Evolutionary conservation across 2,329 filamentous ascomycete genomes (phyloP), one percentile per base, ranked within the genome.

Genomic region (Tolypocladium album): DNA sequence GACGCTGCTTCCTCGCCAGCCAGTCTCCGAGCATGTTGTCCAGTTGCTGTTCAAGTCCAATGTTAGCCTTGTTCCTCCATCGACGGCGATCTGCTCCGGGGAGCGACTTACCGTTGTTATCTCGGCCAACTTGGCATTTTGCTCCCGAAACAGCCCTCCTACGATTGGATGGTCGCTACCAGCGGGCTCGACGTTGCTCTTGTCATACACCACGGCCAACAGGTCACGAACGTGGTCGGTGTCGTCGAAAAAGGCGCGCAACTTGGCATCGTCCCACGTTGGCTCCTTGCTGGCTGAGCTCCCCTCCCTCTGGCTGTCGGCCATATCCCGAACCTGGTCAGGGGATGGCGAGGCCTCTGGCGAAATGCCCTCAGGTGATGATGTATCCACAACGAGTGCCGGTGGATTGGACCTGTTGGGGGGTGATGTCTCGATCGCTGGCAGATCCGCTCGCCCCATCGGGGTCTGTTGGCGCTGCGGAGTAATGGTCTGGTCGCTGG

Each of bases 181-280:
- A 9, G 88, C 89, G 22, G 91, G 89, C 50, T 86, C 82, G 20
- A 95, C 86, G 61, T 92, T 89, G 17, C 86, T 89, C 72, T 92
- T 96, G 74, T 97, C 92, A 70, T 96, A 92, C 36, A 99, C 91
- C 62, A 99, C 89, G 43, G 92, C 83, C 58, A 97, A 81, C 70
- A 97, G 83, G 71, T 99, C 93, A 57, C 90, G 85, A 65, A 99
- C 91, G 64, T 96, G 91, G 40, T 87, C 87, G 62, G 90, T 86
- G 66, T 94, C 91, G 65, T 97, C 93, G 68, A 97, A 88, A 75
- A 97, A 99, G 17, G 89, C 88, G 61, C 91, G 86, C 36, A 99
- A 82, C 67, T 86, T 90, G 60, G 86, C 81, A 72, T 97, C 93
- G 63, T 91, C 93, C 94, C 94, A 99, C 0, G 86, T 84, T 34